These are phyloP conservation scores for Neofusicoccum cordaticola DNA, from an alignment of 2,329 filamentous ascomycete genomes.

Conservation along the genomic window DNA sequence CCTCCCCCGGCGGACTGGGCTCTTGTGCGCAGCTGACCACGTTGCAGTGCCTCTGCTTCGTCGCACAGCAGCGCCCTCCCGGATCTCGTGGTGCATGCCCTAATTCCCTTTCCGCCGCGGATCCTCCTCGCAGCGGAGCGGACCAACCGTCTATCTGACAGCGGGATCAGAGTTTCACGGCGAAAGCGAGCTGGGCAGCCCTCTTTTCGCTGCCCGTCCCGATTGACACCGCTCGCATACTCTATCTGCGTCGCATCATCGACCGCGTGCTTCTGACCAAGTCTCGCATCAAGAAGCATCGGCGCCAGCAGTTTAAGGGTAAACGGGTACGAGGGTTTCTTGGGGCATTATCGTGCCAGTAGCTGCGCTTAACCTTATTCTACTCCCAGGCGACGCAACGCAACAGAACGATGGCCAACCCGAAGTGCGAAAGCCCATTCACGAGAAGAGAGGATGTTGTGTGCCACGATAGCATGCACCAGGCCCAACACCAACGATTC, in stretches of 20 bases:
- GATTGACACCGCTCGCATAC: neutral
- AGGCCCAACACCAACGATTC: neutral
- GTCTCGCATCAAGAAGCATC: no score
- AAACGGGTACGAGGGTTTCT: no score
- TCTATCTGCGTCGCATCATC: neutral
- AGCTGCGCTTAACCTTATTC: neutral
- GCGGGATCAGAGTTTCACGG: slow-evolving; percentile 8
- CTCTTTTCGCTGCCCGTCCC: neutral
- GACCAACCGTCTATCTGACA: slow-evolving; percentile 13
- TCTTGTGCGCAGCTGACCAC: slow-evolving; percentile 19
- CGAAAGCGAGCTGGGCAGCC: neutral
- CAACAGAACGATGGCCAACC: neutral
- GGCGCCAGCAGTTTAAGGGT: no score
- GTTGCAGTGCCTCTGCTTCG: slow-evolving; percentile 15
- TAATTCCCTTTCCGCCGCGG: slow-evolving; percentile 9
- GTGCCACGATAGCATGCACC: neutral
- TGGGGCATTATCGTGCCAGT: no score
- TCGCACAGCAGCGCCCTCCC: slow-evolving; percentile 4
- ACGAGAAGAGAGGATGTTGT: neutral
- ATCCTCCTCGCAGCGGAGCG: neutral
- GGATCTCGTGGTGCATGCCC: slow-evolving; percentile 17
- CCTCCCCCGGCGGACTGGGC: neutral
- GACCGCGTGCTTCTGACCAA: neutral
- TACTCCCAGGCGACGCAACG: neutral
- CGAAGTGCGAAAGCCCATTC: neutral